Percentiles rank a stretch among this genome's conserved stretches.
phyloP scores from a whole-genome alignment of 2,329 filamentous ascomycete species.

The Alternaria longipes region DNA sequence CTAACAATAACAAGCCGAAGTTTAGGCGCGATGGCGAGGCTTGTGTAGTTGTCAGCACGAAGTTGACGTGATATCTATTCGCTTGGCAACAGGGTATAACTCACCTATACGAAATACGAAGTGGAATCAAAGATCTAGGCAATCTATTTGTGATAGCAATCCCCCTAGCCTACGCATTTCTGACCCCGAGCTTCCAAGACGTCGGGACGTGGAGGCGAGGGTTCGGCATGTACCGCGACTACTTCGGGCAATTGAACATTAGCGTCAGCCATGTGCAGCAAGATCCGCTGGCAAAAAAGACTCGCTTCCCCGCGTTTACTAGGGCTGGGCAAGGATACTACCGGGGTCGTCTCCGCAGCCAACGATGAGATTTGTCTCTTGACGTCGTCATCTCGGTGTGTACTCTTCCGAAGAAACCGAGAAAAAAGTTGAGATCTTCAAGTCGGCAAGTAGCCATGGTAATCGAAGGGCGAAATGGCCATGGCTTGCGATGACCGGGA shows the following conservation, averaged over 20 bases:
- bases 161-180: neutral
- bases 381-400: constrained; percentile 22
- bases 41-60: neutral
- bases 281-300: neutral
- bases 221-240: neutral
- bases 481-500: neutral
- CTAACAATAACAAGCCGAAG: neutral
- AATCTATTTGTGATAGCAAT: neutral
- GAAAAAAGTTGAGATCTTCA: neutral
- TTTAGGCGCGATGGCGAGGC: neutral
- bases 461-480: neutral
- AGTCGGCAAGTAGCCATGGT: neutral
- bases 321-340: neutral
- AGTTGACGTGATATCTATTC: neutral
- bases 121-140: neutral
- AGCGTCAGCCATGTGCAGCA: constrained; percentile 9
- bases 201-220: constrained; percentile 2
- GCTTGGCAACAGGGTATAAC: neutral
- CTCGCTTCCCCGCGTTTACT: constrained; percentile 21
- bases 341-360: constrained; percentile 1
- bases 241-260: neutral
- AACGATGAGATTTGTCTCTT: neutral
- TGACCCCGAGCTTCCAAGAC: neutral
- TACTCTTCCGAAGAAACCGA: constrained; percentile 8
- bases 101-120: neutral